Evolutionary conservation across 495 filamentous ascomycete species (phyloP), one percentile per base, ranked within the genome.

Genomic region (Astrocystis sublimbata): DNA sequence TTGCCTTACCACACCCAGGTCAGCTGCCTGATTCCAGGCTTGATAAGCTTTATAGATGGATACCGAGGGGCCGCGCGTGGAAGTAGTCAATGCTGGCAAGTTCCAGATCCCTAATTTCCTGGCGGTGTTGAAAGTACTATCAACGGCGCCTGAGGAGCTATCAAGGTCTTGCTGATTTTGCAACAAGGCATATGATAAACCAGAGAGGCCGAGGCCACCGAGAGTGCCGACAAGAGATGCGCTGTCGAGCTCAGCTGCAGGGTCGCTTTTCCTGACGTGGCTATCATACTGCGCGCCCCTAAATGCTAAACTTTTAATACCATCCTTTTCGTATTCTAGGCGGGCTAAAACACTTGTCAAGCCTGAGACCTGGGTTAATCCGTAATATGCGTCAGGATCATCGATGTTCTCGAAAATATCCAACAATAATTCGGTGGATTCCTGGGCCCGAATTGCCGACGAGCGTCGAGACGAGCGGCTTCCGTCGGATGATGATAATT

Each of bases 361-460:
- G 47, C 85, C 90, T 10, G 91, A 83, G 23, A 82, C 83, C 71
- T 96, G 90, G 49, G 89, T 83, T 21, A 98, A 87, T n/a, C 94
- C 94, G 68, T 98, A 98, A 71, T 93, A 98, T 17, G 93, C 86
- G 70, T 98, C 94, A 13, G 92, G 93, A 71, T 98, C 94, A 73
- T 97, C 93, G 38, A 98, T 88, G 60, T 91, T 90, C 72, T 88
- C 88, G 71, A 92, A 98, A 2, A 98, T 90, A 8, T 84, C 77
- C 60, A 96, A 81, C 6, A 97, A 72, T 17, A 94, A 78, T 8
- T 89, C 84, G 10, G 82, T 78, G 15, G 90, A 84, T 26, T 88
- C 78, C 40, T 82, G 75, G 23, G 84, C 79, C 64, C 80, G 85
- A 36, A 78, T 68, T 15, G 83, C 71, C 15, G 88, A 92, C 23